These are phyloP conservation scores for Plantago elongata DNA, from an alignment of 257 asterid genomes.

Conservation along the genomic window DNA sequence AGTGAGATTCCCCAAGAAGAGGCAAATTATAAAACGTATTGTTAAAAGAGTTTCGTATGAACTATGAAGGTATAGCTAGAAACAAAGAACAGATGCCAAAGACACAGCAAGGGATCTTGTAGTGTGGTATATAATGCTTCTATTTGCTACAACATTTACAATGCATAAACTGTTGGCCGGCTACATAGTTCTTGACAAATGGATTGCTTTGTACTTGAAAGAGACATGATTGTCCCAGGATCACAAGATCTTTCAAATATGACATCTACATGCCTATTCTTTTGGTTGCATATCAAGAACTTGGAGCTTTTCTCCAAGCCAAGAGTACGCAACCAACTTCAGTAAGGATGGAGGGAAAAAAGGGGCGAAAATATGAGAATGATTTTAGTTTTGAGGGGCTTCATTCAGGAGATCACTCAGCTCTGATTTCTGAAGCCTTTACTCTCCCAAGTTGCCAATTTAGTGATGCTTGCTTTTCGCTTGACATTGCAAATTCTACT, in stretches of 20 bases:
- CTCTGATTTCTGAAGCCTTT: slow-evolving; percentile 22
- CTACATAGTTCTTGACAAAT: background rate
- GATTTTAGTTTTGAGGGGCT: slow-evolving; percentile 16
- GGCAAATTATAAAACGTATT: no score
- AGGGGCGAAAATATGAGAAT: slow-evolving; percentile 9
- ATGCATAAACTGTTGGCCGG: no score
- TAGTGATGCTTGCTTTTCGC: slow-evolving; percentile 56
- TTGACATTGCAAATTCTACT: slow-evolving; percentile 40
- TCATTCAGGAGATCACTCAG: slow-evolving; percentile 21
- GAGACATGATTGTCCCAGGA: background rate
- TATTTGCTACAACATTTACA: no score
- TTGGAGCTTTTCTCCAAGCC: no score
- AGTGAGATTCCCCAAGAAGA: no score
- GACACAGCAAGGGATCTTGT: no score
- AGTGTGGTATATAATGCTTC: no score
- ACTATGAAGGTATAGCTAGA: no score
- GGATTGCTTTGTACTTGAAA: background rate
- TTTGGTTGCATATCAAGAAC: background rate
- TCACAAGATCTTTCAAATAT: no score
- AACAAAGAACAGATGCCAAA: no score
- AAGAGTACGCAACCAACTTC: background rate
- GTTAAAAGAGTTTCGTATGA: no score
- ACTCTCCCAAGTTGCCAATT: slow-evolving; percentile 35
- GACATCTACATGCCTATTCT: no score
- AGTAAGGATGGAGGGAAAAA: slow-evolving; percentile 22